A percentile compares a stretch with the other conserved stretches of the same genome.
These are phyloP conservation scores for sorghum (Sorghum bicolor) DNA, from an alignment of 176 grass and related monocot species.

Conservation along the genomic window Sorghum_bicolor_NCBIv3 NC_012872.2:68785501-68786000, in stretches of 20 bases:
- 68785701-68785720: neutral
- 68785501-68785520: neutral
- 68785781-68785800: neutral
- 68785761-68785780: neutral
- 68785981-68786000: neutral
- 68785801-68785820: neutral
- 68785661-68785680: neutral
- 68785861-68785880: neutral
- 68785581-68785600: neutral
- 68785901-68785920: neutral
- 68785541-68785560: neutral
- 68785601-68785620: neutral
- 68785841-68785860: neutral
- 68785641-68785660: neutral
- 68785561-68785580: neutral
- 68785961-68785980: neutral
- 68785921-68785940: neutral
- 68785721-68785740: neutral
- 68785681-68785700: neutral
- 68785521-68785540: neutral
- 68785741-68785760: neutral
- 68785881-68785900: neutral
- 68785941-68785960: neutral
- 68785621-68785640: neutral
- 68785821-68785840: constrained; percentile 17